phyloP scores from a whole-genome alignment of 768 basidiomycete species.

The Trametes meyenii region DNA sequence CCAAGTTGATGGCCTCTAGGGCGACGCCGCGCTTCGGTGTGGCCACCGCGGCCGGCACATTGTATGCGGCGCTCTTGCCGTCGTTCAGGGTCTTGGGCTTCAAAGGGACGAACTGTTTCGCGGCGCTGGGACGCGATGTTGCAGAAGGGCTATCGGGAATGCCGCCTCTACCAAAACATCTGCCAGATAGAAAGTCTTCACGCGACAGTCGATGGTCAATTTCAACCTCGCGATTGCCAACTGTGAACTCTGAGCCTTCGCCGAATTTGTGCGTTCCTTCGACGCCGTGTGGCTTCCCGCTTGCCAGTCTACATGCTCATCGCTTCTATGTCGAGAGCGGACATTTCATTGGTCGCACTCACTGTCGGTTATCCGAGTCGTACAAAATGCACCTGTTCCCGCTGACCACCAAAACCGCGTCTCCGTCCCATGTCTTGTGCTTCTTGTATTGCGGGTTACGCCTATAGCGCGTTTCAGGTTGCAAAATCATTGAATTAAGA shows the following conservation, averaged over 20 bases:
- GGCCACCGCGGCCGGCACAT: slow-evolving; percentile 30
- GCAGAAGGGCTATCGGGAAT: slow-evolving; percentile 19
- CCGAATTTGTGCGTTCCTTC: slow-evolving; percentile 37
- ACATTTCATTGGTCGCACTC: neutral
- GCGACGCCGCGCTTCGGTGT: slow-evolving; percentile 36
- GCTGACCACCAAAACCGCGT: slow-evolving; percentile 62
- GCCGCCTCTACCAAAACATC: slow-evolving; percentile 55
- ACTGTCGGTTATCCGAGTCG: slow-evolving; percentile 69
- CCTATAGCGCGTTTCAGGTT: slow-evolving; percentile 41
- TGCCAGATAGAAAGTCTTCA: slow-evolving; percentile 63
- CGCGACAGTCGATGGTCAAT: slow-evolving; percentile 60
- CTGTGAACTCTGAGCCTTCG: slow-evolving; percentile 41
- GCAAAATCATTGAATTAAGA: neutral
- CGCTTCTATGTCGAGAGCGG: neutral
- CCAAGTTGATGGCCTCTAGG: slow-evolving; percentile 42
- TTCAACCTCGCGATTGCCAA: slow-evolving; percentile 64
- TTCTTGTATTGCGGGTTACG: slow-evolving; percentile 73
- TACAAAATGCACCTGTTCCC: slow-evolving; percentile 50
- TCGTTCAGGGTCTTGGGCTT: slow-evolving; percentile 35
- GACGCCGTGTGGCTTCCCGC: slow-evolving; percentile 49
- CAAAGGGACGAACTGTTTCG: slow-evolving; percentile 36
- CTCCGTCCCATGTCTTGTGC: slow-evolving; percentile 91
- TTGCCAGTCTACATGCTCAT: slow-evolving; percentile 45
- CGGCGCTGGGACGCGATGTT: slow-evolving; percentile 34
- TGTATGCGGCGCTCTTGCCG: slow-evolving; percentile 25